These are phyloP conservation scores for Heliamphora exappendiculata DNA, from an alignment of 148 eudicot species.

Conservation along the genomic window DNA sequence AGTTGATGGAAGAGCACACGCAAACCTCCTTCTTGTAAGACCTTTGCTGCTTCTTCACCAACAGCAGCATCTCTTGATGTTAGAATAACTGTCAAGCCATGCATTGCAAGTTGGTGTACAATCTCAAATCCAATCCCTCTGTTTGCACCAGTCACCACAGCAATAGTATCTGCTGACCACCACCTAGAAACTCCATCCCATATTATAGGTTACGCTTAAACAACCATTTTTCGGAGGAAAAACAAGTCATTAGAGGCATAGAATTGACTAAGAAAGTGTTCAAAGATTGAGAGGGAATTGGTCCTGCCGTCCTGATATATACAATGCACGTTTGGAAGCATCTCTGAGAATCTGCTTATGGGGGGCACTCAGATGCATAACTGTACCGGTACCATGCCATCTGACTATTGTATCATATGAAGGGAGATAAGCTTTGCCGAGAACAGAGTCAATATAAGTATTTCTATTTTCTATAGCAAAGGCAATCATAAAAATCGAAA, in stretches of 20 bases:
- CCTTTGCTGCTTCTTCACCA: slow-evolving; percentile 78
- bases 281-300: neutral
- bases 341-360: neutral
- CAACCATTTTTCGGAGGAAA: neutral
- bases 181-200: slow-evolving; percentile 42
- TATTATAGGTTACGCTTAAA: neutral
- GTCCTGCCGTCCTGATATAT: neutral
- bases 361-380: neutral
- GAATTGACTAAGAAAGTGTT: neutral
- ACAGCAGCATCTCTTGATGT: slow-evolving; percentile 68
- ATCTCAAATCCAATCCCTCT: slow-evolving; percentile 98
- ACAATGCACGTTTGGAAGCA: neutral
- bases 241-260: neutral
- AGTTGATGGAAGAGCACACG: slow-evolving; percentile 73
- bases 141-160: slow-evolving; percentile 91
- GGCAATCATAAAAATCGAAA: neutral
- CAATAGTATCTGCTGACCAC: slow-evolving; percentile 79
- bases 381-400: neutral
- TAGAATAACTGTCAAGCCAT: slow-evolving; percentile 71
- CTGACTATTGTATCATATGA: neutral
- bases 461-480: neutral
- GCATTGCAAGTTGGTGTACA: slow-evolving; percentile 63
- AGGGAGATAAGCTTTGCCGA: neutral
- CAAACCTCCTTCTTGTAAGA: slow-evolving; percentile 73
- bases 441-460: neutral